These are phyloP conservation scores for Rhizoclosmatium sp. DNA, from an alignment of 192 early-diverging fungal species.

Conservation along the genomic window DNA sequence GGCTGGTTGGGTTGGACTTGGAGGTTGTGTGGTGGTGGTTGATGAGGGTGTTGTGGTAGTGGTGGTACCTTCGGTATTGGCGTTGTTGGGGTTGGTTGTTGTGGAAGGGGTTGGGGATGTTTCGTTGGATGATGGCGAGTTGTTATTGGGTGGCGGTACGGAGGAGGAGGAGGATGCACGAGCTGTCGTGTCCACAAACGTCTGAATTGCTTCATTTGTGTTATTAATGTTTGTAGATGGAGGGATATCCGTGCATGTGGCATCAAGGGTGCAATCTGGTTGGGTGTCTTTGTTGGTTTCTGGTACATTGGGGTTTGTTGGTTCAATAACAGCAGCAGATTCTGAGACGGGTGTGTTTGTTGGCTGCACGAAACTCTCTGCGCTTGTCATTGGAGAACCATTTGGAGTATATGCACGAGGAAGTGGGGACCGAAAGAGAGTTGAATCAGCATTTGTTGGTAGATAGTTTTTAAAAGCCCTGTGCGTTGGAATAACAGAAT, in stretches of 20 bases:
- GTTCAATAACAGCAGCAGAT: background rate
- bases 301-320: background rate
- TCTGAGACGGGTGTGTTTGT: constrained; percentile 10
- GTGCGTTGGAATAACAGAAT: constrained; percentile 21
- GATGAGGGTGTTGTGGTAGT: background rate
- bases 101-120: background rate
- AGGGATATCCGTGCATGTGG: background rate
- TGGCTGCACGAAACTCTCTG: background rate
- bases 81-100: background rate
- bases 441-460: constrained; percentile 13
- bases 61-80: background rate
- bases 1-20: background rate
- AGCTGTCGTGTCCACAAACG: background rate
- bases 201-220: background rate
- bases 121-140: background rate
- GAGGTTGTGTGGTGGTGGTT: background rate
- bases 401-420: background rate
- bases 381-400: background rate
- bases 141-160: no score
- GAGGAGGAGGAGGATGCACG: background rate
- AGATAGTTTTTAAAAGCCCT: constrained; percentile 38
- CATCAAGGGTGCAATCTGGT: background rate
- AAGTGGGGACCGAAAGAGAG: constrained; percentile 17
- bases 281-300: background rate
- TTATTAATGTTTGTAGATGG: background rate